Evolutionary conservation across 2,329 filamentous ascomycete genomes (phyloP), one percentile per base, ranked within the genome.

Genomic region (Knoxdaviesia capensis): DNA sequence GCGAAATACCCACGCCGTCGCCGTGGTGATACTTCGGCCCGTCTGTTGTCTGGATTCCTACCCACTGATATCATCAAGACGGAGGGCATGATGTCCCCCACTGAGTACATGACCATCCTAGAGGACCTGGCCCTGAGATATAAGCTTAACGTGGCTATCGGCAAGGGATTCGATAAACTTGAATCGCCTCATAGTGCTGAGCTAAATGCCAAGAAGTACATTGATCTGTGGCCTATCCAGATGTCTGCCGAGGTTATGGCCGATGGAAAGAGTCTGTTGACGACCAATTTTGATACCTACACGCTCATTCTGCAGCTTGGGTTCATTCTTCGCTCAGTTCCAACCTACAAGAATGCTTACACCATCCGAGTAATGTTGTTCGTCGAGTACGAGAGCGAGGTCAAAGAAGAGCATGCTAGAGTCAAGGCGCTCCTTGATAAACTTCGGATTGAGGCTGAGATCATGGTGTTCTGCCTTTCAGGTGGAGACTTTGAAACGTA

Each of bases 181-280:
- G 80, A 90, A 52, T 71, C 84, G 0, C 85, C 85, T 1, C 56
- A 65, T 1, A 64, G 74, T 35, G 68, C 66, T 4, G 52, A 55
- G 11, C 31, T n/a, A 8, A 73, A 77, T 42, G 64, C 62, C 4
- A 88, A 88, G 53, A 82, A 76, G 51, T 88, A 79, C 52, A 83
- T 93, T 46, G 85, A 93, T 52, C 61, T 93, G 5, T 93, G 85
- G 85, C 85, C 85, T 0, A 90, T 93, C 42, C 86, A 93, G 49
- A 93, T 93, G 83, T 88, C 84, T 5, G 84, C 84, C 1, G 82
- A 88, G 51, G 71, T 90, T 33, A 71, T 74, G 1, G 65, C 78
- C 1, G 75, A 79, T 48, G 69, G 68, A 1, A 71, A 74, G 52
- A 76, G 68, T 47, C 66, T 90, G 5, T 57, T 88, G 43, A 92